Evolutionary conservation across 768 basidiomycete species (phyloP).

Genomic region (Tubosaeta sp.): DNA sequence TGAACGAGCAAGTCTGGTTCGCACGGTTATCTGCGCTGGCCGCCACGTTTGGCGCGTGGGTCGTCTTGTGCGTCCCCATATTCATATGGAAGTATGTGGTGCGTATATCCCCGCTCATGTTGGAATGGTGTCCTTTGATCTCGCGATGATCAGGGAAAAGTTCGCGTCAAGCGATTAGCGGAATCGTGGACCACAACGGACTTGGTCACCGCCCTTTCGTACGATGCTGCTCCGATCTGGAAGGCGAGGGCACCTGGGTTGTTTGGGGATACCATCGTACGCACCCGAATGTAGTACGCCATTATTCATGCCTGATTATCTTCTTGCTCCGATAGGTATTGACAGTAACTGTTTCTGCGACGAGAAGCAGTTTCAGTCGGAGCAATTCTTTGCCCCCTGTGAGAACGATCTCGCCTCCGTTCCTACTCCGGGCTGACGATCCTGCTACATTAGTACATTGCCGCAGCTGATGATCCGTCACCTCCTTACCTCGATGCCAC

Average conservation of each 20-base stretch:
- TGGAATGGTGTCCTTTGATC: not conserved
- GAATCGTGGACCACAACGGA: conserved; percentile 41
- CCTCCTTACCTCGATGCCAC: conserved; percentile 30
- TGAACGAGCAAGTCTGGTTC: conserved; percentile 27
- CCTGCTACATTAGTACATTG: conserved; percentile 34
- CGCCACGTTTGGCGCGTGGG: conserved; percentile 34
- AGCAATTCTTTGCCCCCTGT: conserved; percentile 43
- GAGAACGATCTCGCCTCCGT: conserved; percentile 4
- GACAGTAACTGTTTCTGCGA: conserved; percentile 34
- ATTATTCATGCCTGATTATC: not conserved
- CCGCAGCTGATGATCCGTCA: conserved; percentile 32
- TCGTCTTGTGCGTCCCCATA: conserved; percentile 40
- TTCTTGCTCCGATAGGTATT: conserved; percentile 30
- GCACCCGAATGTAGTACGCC: conserved; percentile 5
- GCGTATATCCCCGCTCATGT: conserved; percentile 18
- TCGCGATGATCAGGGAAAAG: conserved; percentile 35
- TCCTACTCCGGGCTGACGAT: not conserved
- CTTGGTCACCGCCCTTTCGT: conserved; percentile 21
- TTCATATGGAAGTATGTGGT: conserved; percentile 45
- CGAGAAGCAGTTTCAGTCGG: conserved; percentile 36
- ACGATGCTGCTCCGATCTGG: conserved; percentile 36
- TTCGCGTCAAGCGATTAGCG: conserved; percentile 35
- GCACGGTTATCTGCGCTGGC: conserved; percentile 36
- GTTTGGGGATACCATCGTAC: conserved; percentile 35
- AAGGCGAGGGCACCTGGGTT: conserved; percentile 39